Evolutionary conservation across 148 eudicot species (phyloP), one percentile per base, ranked within the genome.

Genomic region (Nyssa sinensis): DNA sequence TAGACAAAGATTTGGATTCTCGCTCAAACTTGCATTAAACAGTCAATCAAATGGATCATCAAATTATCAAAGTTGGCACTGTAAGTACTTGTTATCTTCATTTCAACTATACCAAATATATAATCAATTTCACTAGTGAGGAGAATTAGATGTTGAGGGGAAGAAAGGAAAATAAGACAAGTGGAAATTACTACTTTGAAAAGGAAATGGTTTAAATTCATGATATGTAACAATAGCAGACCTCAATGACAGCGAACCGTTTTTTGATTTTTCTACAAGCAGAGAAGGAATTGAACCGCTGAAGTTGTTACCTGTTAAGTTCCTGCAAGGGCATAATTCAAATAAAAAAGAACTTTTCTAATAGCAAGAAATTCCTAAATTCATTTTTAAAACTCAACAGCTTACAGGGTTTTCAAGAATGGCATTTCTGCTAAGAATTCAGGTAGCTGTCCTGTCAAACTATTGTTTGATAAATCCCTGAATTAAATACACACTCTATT

Each of bases 401-500:
- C 79, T 75, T 25, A 80, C 83, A 80, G 37, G 62, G 51, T 66
- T 65, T 34, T 65, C 49, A 80, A 39, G 37, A 7, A 17, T 65
- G 83, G 63, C 33, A 80, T 51, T 27, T 59, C 59, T 41, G 79
- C 62, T 3, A 80, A 35, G 44, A 61, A 74, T 28, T 70, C 79
- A 21, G 79, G 83, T 64, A 80, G 60, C 57, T 31, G 7, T 31
- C 83, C 83, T 47, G 57, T 75, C 19, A 80, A 68, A 67, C 67
- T 65, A 39, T 80, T 80, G 66, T 75, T 66, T 25, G 83, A 80
- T 47, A 80, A 76, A 75, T 80, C 76, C 79, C 83, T 75, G 28
- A 29, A 71, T 65, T 59, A 39, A 16, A 29, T 61, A 39, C 1
- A 39, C 7, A 12, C 11, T 7, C 9, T 7, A 39, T 12, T 3